Evolutionary conservation across 805 yeast genomes (phyloP).

Genomic region (Lipomyces oligophaga): DNA sequence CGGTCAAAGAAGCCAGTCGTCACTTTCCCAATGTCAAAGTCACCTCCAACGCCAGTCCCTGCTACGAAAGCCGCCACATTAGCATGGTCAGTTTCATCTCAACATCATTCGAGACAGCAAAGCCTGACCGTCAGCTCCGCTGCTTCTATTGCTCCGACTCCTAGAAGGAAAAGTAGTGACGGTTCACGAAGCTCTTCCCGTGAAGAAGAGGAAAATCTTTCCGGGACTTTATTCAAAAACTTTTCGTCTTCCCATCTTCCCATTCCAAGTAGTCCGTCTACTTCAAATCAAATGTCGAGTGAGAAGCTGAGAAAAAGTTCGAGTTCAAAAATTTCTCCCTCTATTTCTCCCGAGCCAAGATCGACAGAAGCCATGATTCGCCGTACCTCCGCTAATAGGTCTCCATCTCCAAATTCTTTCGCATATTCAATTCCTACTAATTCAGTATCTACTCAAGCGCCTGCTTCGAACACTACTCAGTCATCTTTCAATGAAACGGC

Average conservation of each 20-base stretch:
- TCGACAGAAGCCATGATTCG: too few relatives aligned
- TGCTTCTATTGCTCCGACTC: conserved; percentile 1
- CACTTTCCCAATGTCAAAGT: too few relatives aligned
- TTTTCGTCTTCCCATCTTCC: conserved; percentile 21
- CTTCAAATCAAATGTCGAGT: neutral
- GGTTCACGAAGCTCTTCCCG: neutral
- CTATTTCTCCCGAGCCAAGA: too few relatives aligned
- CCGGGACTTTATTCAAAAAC: conserved; percentile 18
- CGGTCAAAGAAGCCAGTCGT: conserved; percentile 12
- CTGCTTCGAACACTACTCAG: too few relatives aligned
- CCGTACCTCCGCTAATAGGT: too few relatives aligned
- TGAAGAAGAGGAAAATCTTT: conserved; percentile 12
- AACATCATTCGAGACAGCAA: conserved; percentile 5
- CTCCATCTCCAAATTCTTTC: too few relatives aligned
- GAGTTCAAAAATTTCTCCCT: too few relatives aligned
- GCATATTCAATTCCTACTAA: too few relatives aligned
- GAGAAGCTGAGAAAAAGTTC: too few relatives aligned
- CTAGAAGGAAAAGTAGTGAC: too few relatives aligned
- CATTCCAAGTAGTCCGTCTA: conserved; percentile 1
- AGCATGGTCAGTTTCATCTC: conserved; percentile 15
- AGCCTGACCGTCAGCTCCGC: conserved; percentile 6
- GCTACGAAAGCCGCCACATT: conserved; percentile 21
- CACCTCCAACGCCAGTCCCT: conserved; percentile 3
- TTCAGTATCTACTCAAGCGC: too few relatives aligned
- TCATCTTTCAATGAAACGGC: too few relatives aligned